Conservation (phyloP, 805 yeast species). For the Groenewaldozyma tartarivorans region DNA sequence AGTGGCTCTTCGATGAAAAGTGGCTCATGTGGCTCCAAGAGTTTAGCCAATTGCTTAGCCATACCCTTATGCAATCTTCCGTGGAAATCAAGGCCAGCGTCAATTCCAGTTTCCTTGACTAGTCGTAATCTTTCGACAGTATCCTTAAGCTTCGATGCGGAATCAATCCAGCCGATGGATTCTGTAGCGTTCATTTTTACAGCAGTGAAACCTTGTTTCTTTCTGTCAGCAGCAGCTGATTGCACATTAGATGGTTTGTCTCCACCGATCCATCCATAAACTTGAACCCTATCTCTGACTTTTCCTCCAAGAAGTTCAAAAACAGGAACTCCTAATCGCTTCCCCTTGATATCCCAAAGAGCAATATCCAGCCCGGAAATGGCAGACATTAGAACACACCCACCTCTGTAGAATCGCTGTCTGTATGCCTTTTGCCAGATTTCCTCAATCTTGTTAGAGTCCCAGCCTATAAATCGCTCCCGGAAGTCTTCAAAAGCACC, state of each 20-base stretch:
- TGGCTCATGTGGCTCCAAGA: conserved; percentile 22
- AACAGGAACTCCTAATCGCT: conserved; percentile 24
- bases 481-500: conserved; percentile 25
- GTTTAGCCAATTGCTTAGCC: conserved; percentile 24
- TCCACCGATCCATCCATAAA: conserved; percentile 29
- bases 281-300: conserved; percentile 22
- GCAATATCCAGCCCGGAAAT: conserved; percentile 27
- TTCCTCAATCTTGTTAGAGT: conserved; percentile 22
- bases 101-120: conserved; percentile 21
- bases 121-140: conserved; percentile 21
- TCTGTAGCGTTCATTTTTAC: conserved; percentile 28
- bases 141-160: conserved; percentile 20
- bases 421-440: conserved; percentile 23
- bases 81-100: conserved; percentile 25
- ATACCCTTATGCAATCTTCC: conserved; percentile 26
- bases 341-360: conserved; percentile 27
- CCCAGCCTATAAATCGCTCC: conserved; percentile 26
- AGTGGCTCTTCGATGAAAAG: conserved; percentile 26
- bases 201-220: conserved; percentile 25
- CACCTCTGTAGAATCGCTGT: conserved; percentile 27
- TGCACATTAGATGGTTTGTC: conserved; percentile 18
- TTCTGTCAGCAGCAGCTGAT: conserved; percentile 21
- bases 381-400: conserved; percentile 26
- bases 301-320: conserved; percentile 25
- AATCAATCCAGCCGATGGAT: conserved; percentile 21